phyloP scores from a whole-genome alignment of 2,329 filamentous ascomycete species.

The Mollisia scopiformis region DNA sequence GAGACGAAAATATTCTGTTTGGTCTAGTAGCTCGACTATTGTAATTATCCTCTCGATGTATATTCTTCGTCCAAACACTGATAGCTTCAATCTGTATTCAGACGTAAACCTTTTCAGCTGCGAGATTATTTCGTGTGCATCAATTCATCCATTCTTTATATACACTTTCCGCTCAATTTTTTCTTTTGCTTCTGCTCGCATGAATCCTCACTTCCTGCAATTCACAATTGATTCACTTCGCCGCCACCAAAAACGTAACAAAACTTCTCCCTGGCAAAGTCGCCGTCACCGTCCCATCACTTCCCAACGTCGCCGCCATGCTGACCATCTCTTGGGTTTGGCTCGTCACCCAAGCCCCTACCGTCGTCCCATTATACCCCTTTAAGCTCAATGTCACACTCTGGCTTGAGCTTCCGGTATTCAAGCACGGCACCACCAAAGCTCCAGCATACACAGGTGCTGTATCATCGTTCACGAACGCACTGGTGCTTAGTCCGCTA shows the following conservation, averaged over 20 bases:
- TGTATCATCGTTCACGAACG: constrained; percentile 17
- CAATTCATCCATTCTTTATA: no score
- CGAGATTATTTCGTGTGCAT: no score
- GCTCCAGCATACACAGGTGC: not conserved
- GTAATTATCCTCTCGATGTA: no score
- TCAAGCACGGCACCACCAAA: constrained; percentile 16
- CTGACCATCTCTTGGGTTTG: constrained; percentile 7
- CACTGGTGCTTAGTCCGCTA: constrained; percentile 3
- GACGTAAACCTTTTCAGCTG: no score
- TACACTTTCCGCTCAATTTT: no score
- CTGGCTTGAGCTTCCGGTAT: constrained; percentile 13
- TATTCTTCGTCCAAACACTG: no score
- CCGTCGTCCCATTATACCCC: constrained; percentile 3
- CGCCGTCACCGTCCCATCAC: constrained; percentile 11
- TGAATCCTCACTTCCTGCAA: no score
- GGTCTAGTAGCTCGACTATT: no score
- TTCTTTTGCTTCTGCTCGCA: no score
- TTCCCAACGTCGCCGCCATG: constrained; percentile 1
- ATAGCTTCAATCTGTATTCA: no score
- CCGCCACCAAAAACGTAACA: constrained; percentile 14
- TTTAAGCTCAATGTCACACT: not conserved
- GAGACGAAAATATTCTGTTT: no score
- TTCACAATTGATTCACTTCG: no score
- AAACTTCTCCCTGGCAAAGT: constrained; percentile 9
- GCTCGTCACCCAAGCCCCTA: constrained; percentile 11